A percentile compares a stretch with the other conserved stretches of the same genome.
These are phyloP conservation scores for Eucalyptus pauciflora DNA, from an alignment of 345 rosid genomes.

Conservation along the genomic window DNA sequence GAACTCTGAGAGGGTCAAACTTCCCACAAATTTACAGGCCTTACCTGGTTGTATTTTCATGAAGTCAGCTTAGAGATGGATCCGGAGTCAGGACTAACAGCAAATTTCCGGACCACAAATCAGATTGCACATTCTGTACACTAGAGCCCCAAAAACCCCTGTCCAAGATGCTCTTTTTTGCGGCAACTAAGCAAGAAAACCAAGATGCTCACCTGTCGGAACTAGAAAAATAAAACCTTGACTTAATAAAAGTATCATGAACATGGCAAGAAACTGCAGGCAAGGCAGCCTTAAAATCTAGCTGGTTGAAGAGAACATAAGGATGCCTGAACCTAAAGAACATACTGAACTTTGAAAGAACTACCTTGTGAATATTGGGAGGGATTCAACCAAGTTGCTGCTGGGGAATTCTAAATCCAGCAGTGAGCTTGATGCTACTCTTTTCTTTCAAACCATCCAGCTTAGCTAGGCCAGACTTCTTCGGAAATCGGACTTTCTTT, in stretches of 20 bases:
- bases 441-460: slow-evolving; percentile 25
- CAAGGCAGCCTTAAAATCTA: not conserved
- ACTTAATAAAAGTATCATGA: not conserved
- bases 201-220: not conserved
- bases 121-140: not conserved
- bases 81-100: not conserved
- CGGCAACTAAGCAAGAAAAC: not conserved
- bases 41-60: not conserved
- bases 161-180: not conserved
- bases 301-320: not conserved
- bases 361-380: not conserved
- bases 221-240: not conserved
- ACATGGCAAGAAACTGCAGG: not conserved
- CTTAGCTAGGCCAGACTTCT: slow-evolving; percentile 1
- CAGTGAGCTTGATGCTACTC: slow-evolving; percentile 18
- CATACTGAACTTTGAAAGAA: not conserved
- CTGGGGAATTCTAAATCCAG: not conserved
- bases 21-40: not conserved
- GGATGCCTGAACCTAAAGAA: not conserved
- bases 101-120: not conserved
- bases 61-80: not conserved
- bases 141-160: not conserved
- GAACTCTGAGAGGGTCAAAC: not conserved
- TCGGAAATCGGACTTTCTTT: not conserved
- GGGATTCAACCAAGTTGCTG: not conserved